Evolutionary conservation across 2,329 filamentous ascomycete species (phyloP).

Genomic region (Beauveria asiatica): DNA sequence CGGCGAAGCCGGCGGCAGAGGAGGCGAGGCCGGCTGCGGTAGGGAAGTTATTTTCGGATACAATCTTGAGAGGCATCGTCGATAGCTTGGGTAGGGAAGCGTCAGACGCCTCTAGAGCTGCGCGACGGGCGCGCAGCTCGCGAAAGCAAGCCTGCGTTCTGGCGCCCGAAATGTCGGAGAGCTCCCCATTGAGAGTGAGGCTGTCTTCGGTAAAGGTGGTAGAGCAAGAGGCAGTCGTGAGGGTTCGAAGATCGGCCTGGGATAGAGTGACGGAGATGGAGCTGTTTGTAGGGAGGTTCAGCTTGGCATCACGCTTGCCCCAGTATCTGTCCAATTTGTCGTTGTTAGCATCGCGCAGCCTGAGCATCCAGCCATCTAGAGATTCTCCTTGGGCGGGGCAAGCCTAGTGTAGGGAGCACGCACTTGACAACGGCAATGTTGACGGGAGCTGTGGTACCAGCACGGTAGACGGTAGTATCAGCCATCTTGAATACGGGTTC

Average conservation of each 20-base stretch:
- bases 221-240: conserved; percentile 92
- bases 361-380: background rate
- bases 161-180: conserved; percentile 77
- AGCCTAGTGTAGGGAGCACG: conserved; percentile 9
- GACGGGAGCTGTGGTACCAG: conserved; percentile 92
- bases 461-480: conserved; percentile 63
- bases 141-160: conserved; percentile 92
- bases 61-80: conserved; percentile 67
- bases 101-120: conserved; percentile 63
- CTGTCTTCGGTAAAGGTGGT: conserved; percentile 58
- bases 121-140: conserved; percentile 70
- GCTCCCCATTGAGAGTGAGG: conserved; percentile 74
- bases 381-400: background rate
- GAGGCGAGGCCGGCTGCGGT: conserved; percentile 84
- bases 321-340: conserved; percentile 53
- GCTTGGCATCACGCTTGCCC: conserved; percentile 89
- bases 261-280: conserved; percentile 95
- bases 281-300: conserved; percentile 96
- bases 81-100: conserved; percentile 75
- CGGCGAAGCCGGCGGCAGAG: conserved; percentile 61
- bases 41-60: conserved; percentile 98
- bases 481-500: conserved; percentile 28
- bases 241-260: conserved; percentile 85
- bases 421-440: conserved; percentile 98
- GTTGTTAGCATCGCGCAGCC: background rate